Conservation (phyloP, 441 rosid genomes). For the Populus hybrid region DNA sequence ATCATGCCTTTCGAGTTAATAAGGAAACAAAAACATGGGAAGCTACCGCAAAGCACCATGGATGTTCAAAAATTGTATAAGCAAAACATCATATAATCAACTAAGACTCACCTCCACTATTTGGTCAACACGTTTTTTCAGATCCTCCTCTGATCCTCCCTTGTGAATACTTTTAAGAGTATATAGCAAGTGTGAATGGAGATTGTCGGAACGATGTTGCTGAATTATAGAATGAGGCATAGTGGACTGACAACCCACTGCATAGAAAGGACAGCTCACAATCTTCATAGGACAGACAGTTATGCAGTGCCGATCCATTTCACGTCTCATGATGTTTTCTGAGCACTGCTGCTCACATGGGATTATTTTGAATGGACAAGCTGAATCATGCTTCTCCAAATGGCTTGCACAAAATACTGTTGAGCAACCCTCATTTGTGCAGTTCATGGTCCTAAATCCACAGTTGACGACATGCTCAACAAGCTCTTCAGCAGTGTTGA, state of each 20-base stretch:
- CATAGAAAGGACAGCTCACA: constrained; percentile 75
- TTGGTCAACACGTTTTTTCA: constrained; percentile 52
- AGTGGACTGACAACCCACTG: constrained; percentile 66
- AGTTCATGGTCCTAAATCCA: constrained; percentile 59
- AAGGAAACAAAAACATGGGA: neutral
- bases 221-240: constrained; percentile 53
- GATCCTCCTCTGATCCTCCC: constrained; percentile 53
- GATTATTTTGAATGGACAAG: constrained; percentile 76
- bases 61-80: neutral
- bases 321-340: constrained; percentile 64
- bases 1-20: neutral
- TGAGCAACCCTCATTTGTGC: constrained; percentile 70
- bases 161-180: constrained; percentile 62
- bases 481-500: constrained; percentile 50
- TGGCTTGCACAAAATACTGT: constrained; percentile 49
- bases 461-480: constrained; percentile 45
- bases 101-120: constrained; percentile 50
- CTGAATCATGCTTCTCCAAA: constrained; percentile 60
- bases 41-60: neutral
- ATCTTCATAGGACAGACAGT: constrained; percentile 90
- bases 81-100: neutral
- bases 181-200: constrained; percentile 55
- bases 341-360: constrained; percentile 87
- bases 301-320: constrained; percentile 91
- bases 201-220: constrained; percentile 50